Conservation (phyloP, 2,329 filamentous ascomycete species). For the Pseudogymnoascus sp. region DNA sequence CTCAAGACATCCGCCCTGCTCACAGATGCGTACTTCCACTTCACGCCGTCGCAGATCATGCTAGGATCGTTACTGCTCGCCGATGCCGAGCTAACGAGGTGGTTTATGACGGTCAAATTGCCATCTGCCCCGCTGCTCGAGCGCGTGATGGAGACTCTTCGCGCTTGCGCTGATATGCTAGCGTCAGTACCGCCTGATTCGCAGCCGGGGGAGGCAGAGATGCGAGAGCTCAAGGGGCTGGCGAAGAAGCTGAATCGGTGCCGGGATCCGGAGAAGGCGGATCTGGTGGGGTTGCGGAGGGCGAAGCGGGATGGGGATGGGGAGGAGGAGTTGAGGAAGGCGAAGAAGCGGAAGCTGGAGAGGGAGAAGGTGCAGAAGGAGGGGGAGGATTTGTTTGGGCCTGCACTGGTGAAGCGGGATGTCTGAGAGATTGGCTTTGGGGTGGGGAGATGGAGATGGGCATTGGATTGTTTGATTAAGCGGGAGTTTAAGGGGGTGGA, state of each 20-base stretch:
- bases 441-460: neutral
- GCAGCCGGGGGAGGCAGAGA: slow-evolving; percentile 24
- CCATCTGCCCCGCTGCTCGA: slow-evolving; percentile 29
- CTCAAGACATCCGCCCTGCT: slow-evolving; percentile 75
- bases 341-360: slow-evolving; percentile 37
- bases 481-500: neutral
- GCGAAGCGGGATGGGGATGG: slow-evolving; percentile 46
- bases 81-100: slow-evolving; percentile 51
- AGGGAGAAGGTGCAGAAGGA: slow-evolving; percentile 32
- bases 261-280: slow-evolving; percentile 65
- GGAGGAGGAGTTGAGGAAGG: slow-evolving; percentile 21
- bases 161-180: slow-evolving; percentile 47
- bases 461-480: neutral
- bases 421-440: neutral
- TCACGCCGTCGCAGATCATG: slow-evolving; percentile 90
- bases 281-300: slow-evolving; percentile 62
- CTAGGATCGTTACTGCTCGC: slow-evolving; percentile 71
- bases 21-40: slow-evolving; percentile 96
- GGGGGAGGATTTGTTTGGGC: slow-evolving; percentile 30
- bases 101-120: slow-evolving; percentile 27
- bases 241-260: slow-evolving; percentile 66
- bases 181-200: slow-evolving; percentile 42
- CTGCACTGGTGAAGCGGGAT: slow-evolving; percentile 17
- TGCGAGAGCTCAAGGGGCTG: slow-evolving; percentile 48
- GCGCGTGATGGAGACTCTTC: slow-evolving; percentile 44